phyloP scores from a whole-genome alignment of 78 protist species.

The Dictyostelium brefeldianum region DNA sequence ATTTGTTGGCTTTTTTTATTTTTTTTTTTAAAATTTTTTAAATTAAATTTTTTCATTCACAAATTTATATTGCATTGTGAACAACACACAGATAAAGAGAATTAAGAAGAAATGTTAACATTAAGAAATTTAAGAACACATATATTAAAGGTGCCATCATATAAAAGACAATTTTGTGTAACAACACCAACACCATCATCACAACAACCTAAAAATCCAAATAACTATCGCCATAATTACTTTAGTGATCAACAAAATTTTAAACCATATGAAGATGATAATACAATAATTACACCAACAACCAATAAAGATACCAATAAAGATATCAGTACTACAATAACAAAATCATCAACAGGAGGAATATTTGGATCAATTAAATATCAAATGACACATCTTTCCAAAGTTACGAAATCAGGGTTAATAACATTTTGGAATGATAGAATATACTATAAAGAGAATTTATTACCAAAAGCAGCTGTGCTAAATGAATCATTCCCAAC shows the following conservation, averaged over 20 bases:
- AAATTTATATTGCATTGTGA: too few relatives aligned
- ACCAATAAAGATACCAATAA: not conserved
- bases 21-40: too few relatives aligned
- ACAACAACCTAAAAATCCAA: not conserved
- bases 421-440: not conserved
- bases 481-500: not conserved
- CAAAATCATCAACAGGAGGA: not conserved
- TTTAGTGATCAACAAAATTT: constrained; percentile 15
- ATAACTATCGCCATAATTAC: constrained; percentile 7
- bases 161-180: not conserved
- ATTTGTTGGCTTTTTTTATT: too few relatives aligned
- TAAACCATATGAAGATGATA: constrained; percentile 10
- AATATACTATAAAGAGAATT: not conserved
- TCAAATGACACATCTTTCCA: not conserved
- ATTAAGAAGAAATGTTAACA: too few relatives aligned
- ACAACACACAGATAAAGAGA: too few relatives aligned
- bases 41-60: too few relatives aligned
- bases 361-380: not conserved
- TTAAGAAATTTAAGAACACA: too few relatives aligned
- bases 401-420: not conserved
- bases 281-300: not conserved
- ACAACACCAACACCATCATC: not conserved
- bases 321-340: not conserved
- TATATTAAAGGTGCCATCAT: too few relatives aligned
- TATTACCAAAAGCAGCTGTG: not conserved